phyloP scores from a whole-genome alignment of 108 stramenopile genomes.

The Pinguiococcus pyrenoidosus region DNA sequence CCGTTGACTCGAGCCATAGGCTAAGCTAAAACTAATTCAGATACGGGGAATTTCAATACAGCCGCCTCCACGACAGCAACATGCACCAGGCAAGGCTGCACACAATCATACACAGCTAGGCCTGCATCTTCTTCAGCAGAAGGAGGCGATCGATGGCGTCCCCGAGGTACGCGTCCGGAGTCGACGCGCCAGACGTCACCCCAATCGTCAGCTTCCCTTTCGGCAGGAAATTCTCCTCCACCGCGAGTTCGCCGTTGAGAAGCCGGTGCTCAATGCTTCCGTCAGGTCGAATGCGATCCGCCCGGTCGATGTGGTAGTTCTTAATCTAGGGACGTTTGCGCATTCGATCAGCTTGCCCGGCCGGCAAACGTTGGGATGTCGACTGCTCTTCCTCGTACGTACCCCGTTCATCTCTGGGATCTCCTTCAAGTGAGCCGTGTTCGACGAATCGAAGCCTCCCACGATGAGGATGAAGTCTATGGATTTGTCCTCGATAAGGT shows the following conservation, averaged over 20 bases:
- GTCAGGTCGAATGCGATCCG: constrained; percentile 6
- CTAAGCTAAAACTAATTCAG: no score
- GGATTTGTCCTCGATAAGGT: constrained; percentile 62
- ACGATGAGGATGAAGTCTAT: constrained; percentile 88
- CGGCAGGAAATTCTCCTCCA: constrained; percentile 39
- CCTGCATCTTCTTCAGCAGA: constrained; percentile 62
- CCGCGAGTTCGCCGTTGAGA: no score
- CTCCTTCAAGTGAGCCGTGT: constrained; percentile 85
- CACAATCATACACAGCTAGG: no score
- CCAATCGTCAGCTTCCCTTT: constrained; percentile 60
- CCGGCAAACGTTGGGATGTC: no score
- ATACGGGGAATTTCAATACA: no score
- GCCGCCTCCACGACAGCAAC: no score
- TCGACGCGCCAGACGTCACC: constrained; percentile 89
- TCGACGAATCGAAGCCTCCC: constrained; percentile 92
- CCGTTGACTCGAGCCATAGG: no score
- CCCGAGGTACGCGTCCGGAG: constrained; percentile 71
- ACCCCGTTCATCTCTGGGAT: constrained; percentile 66
- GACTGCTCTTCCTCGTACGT: no score
- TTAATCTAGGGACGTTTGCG: not conserved
- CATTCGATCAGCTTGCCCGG: not conserved
- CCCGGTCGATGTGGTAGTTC: constrained; percentile 82
- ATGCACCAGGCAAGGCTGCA: no score
- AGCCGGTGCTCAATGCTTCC: constrained; percentile 19
- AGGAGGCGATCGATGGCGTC: constrained; percentile 67